Conservation (phyloP, 192 early-diverging fungal species). For the Coemansia sp. region DNA sequence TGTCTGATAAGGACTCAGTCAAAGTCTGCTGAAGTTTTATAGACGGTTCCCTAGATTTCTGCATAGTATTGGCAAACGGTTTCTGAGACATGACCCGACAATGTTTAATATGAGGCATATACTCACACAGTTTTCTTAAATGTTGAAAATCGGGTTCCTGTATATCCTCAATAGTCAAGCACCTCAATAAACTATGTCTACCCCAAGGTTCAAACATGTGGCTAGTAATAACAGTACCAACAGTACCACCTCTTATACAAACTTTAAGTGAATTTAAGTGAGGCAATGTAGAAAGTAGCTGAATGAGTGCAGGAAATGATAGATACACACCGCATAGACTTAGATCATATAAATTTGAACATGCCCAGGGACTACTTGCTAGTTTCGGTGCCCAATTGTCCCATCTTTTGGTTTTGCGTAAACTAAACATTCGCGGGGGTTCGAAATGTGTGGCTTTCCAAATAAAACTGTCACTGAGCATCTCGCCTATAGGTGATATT, state of each 20-base stretch:
- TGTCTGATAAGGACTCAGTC: no score
- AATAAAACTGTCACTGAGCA: conserved; percentile 48
- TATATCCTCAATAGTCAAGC: conserved; percentile 46
- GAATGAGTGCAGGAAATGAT: conserved; percentile 46
- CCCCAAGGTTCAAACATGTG: conserved; percentile 55
- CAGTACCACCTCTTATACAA: conserved; percentile 31
- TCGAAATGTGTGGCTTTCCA: conserved; percentile 48
- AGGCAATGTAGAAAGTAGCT: conserved; percentile 46
- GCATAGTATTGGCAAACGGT: neutral
- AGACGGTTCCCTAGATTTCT: no score
- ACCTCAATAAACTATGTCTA: conserved; percentile 37
- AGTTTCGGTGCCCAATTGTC: conserved; percentile 52
- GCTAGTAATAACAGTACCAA: conserved; percentile 34
- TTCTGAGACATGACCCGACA: conserved; percentile 38
- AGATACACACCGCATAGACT: conserved; percentile 48
- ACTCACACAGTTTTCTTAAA: conserved; percentile 47
- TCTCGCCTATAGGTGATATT: conserved; percentile 51
- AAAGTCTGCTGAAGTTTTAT: no score
- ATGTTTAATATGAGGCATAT: conserved; percentile 46
- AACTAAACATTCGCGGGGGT: conserved; percentile 43
- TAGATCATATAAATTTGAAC: conserved; percentile 31
- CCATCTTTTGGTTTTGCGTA: conserved; percentile 45
- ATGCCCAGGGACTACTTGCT: conserved; percentile 48
- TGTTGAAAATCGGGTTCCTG: conserved; percentile 40
- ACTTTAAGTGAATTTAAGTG: conserved; percentile 37